Percentiles rank a stretch among this genome's conserved stretches.
phyloP scores from a whole-genome alignment of 495 filamentous ascomycete species.

The Xylaria flabelliformis region DNA sequence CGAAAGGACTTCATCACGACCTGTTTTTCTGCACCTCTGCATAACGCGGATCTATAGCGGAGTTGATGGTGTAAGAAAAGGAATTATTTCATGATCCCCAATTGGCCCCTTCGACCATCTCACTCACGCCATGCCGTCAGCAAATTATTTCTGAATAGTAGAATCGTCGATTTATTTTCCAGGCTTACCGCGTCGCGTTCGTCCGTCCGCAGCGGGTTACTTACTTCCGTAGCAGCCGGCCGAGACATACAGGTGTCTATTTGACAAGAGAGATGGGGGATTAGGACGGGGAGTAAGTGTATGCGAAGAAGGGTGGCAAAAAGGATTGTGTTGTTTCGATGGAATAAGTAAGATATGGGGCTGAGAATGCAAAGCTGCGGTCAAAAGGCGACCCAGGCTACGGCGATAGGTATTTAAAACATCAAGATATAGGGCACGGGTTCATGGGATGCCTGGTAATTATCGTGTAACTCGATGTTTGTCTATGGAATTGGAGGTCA shows the following conservation, averaged over 20 bases:
- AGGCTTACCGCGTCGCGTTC: conserved; percentile 13
- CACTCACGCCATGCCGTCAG: conserved; percentile 14
- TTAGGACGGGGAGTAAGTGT: neutral
- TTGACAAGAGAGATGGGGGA: neutral
- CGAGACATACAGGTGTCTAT: too few relatives aligned
- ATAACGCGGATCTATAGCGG: neutral
- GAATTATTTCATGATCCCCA: neutral
- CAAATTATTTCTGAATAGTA: conserved; percentile 1
- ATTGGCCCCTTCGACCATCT: neutral
- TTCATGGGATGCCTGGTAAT: neutral
- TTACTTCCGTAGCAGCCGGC: neutral
- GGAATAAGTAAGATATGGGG: neutral
- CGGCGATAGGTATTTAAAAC: neutral
- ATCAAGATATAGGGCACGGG: neutral
- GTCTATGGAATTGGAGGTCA: neutral
- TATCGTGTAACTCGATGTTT: neutral
- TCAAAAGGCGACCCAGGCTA: neutral
- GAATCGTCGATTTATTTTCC: neutral
- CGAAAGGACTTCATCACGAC: neutral
- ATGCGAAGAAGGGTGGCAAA: conserved; percentile 8
- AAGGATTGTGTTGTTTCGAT: neutral
- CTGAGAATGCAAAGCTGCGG: neutral
- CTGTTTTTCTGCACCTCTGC: neutral
- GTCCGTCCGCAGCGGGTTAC: neutral
- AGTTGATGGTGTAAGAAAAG: neutral